Evolutionary conservation across 179 eudicot genomes (phyloP).

Genomic region (Actinidia arguta): DNA sequence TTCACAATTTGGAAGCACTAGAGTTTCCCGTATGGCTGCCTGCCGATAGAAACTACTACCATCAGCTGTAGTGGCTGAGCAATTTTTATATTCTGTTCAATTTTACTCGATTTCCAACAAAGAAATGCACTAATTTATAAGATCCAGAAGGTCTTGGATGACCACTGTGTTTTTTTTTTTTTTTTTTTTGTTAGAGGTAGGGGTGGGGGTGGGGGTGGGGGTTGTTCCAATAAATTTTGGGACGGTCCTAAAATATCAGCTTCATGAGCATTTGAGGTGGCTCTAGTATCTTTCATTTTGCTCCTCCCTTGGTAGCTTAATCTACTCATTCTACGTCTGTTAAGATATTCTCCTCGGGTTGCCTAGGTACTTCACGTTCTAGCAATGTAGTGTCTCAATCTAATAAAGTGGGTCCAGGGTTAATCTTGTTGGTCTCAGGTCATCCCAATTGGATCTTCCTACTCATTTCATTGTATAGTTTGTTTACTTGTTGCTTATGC

Average conservation of each 20-base stretch:
- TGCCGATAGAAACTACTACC: slow-evolving; percentile 34
- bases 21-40: slow-evolving; percentile 77
- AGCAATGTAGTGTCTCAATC: neutral
- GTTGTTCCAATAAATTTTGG: neutral
- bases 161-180: neutral
- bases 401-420: neutral
- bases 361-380: neutral
- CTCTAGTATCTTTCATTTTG: too few relatives aligned
- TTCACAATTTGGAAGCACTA: slow-evolving; percentile 90
- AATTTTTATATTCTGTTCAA: neutral
- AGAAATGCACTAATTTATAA: neutral
- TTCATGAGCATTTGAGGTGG: slow-evolving; percentile 6
- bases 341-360: neutral
- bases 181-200: neutral
- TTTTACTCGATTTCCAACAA: slow-evolving; percentile 3
- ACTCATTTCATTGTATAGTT: neutral
- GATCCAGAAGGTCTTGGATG: neutral
- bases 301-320: too few relatives aligned
- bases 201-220: too few relatives aligned
- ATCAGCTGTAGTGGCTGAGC: slow-evolving; percentile 9
- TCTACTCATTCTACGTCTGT: neutral
- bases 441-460: slow-evolving; percentile 6
- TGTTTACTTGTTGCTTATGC: too few relatives aligned
- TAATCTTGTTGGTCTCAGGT: neutral
- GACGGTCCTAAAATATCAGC: neutral